phyloP scores from a whole-genome alignment of 495 filamentous ascomycete genomes.

The Daldinia bambusicola region DNA sequence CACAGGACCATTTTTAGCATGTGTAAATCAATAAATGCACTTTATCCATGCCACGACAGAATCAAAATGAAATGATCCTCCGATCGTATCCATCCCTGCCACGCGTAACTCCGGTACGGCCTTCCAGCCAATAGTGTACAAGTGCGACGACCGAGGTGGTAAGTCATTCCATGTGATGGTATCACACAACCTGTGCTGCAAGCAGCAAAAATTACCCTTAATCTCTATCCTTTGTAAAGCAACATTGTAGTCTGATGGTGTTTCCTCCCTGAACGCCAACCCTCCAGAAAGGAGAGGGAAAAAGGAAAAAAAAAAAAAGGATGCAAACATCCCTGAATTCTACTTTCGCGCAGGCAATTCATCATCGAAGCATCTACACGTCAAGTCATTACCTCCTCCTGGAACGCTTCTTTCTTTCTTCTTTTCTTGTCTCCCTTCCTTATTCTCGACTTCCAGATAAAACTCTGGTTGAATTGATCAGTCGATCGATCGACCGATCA shows the following conservation, averaged over 20 bases:
- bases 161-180: constrained; percentile 1
- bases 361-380: constrained; percentile 26
- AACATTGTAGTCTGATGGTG: constrained; percentile 31
- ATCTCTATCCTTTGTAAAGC: constrained; percentile 32
- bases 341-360: constrained; percentile 24
- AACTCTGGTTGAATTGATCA: too few relatives aligned
- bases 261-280: constrained; percentile 43
- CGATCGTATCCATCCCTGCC: constrained; percentile 21
- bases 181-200: constrained; percentile 17
- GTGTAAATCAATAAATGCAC: constrained; percentile 42
- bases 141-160: constrained; percentile 13
- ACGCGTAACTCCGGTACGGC: constrained; percentile 20
- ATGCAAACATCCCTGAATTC: constrained; percentile 30
- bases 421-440: too few relatives aligned
- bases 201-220: constrained; percentile 44
- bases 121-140: constrained; percentile 21
- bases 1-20: constrained; percentile 33
- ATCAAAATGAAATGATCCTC: constrained; percentile 22
- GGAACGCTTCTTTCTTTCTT: too few relatives aligned
- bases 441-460: too few relatives aligned
- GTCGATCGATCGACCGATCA: constrained; percentile 50
- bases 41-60: constrained; percentile 35
- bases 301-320: background rate
- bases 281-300: background rate
- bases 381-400: constrained; percentile 3